Evolutionary conservation across 805 yeast genomes (phyloP).

Genomic region (Candida morakotiae): DNA sequence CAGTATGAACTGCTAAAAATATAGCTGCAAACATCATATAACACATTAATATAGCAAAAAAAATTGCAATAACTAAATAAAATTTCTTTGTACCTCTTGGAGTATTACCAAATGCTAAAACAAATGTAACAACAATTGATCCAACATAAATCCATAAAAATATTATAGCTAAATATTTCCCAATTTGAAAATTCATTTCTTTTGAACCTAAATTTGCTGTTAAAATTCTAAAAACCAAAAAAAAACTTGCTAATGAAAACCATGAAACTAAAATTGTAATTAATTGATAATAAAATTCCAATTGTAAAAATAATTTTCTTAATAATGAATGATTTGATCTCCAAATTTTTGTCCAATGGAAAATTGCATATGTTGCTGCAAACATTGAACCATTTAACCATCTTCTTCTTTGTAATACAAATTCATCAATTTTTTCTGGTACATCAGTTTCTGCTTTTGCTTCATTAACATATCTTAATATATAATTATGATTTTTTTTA

Average conservation of each 20-base stretch:
- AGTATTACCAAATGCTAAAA: conserved; percentile 87
- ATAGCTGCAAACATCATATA: conserved; percentile 88
- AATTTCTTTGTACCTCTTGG: conserved; percentile 86
- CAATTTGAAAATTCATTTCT: conserved; percentile 63
- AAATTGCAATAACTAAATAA: conserved; percentile 66
- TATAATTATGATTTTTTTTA: conserved; percentile 67
- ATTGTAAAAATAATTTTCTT: conserved; percentile 77
- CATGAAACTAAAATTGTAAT: conserved; percentile 77
- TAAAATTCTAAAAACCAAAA: conserved; percentile 82
- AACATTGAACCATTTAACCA: conserved; percentile 98
- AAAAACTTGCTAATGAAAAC: conserved; percentile 90
- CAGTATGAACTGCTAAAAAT: conserved; percentile 71
- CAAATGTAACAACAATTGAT: conserved; percentile 79
- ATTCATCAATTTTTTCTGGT: conserved; percentile 91
- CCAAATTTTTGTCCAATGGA: conserved; percentile 88
- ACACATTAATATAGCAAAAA: conserved; percentile 85
- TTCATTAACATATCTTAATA: conserved; percentile 77
- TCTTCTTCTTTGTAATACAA: conserved; percentile 93
- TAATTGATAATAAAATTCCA: conserved; percentile 84
- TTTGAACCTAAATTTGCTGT: conserved; percentile 70
- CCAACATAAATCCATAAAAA: conserved; percentile 83
- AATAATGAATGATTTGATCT: conserved; percentile 74
- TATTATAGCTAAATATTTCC: conserved; percentile 70
- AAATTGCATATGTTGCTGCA: conserved; percentile 87
- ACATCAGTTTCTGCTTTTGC: conserved; percentile 96